Evolutionary conservation across 2,329 filamentous ascomycete genomes (phyloP).

Genomic region (Fusarium metavorans): DNA sequence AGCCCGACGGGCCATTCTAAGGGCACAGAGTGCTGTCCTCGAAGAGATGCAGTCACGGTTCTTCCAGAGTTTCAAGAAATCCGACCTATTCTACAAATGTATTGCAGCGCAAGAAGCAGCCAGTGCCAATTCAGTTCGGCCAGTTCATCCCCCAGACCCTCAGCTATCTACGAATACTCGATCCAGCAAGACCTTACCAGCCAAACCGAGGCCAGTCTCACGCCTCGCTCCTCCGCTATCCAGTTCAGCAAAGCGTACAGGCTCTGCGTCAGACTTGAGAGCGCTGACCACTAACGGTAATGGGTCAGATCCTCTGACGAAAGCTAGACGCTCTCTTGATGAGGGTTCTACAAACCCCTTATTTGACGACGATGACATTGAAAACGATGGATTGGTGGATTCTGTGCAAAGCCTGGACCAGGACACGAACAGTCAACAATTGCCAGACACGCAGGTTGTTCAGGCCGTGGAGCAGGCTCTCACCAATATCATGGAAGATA

Average conservation of each 20-base stretch:
- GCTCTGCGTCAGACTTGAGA: slow-evolving; percentile 63
- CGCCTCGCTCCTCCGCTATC: slow-evolving; percentile 54
- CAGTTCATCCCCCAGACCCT: slow-evolving; percentile 34
- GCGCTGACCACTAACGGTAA: slow-evolving; percentile 52
- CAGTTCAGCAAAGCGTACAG: slow-evolving; percentile 55
- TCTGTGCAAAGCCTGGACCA: slow-evolving; percentile 86
- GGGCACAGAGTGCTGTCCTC: slow-evolving; percentile 83
- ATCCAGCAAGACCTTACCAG: slow-evolving; percentile 54
- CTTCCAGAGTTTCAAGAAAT: slow-evolving; percentile 89
- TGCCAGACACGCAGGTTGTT: slow-evolving; percentile 83
- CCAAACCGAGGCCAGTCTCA: slow-evolving; percentile 59
- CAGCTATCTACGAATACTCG: slow-evolving; percentile 42
- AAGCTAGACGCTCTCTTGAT: slow-evolving; percentile 77
- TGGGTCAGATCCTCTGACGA: slow-evolving; percentile 55
- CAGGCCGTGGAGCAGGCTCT: slow-evolving; percentile 93
- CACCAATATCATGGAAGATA: slow-evolving; percentile 90
- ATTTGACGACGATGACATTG: slow-evolving; percentile 86
- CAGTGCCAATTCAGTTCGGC: slow-evolving; percentile 45
- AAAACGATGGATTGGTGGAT: slow-evolving; percentile 75
- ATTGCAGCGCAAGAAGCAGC: slow-evolving; percentile 86
- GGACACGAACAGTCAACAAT: slow-evolving; percentile 65
- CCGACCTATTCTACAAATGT: slow-evolving; percentile 96
- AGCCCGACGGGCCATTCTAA: slow-evolving; percentile 84
- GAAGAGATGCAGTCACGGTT: slow-evolving; percentile 86
- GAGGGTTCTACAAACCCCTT: slow-evolving; percentile 65